Percentiles rank a stretch among this genome's conserved stretches.
These are phyloP conservation scores for Globisporangium solare DNA, from an alignment of 352 stramenopile species.

Conservation along the genomic window DNA sequence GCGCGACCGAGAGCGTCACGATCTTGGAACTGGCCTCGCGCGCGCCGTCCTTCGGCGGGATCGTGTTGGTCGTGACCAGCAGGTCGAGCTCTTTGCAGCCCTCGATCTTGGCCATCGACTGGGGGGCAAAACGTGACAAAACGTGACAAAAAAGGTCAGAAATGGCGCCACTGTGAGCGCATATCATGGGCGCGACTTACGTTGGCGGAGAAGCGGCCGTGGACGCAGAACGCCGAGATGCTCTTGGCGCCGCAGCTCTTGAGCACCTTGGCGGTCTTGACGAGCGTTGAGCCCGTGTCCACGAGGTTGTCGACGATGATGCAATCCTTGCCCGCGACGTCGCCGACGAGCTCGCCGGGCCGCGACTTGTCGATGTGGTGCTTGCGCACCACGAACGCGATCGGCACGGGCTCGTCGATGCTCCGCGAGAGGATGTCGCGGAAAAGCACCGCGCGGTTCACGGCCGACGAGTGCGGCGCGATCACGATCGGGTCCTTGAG, in stretches of 20 bases:
- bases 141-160: neutral
- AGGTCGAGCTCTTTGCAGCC: constrained; percentile 72
- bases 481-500: constrained; percentile 70
- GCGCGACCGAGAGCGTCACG: constrained; percentile 79
- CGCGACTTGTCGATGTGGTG: constrained; percentile 68
- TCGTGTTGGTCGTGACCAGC: constrained; percentile 86
- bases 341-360: constrained; percentile 71
- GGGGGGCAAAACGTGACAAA: neutral
- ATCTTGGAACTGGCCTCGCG: constrained; percentile 58
- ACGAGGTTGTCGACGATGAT: constrained; percentile 87
- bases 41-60: constrained; percentile 37
- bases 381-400: constrained; percentile 84
- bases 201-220: constrained; percentile 76
- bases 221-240: constrained; percentile 78
- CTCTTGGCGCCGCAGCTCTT: constrained; percentile 74
- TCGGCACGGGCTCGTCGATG: constrained; percentile 68
- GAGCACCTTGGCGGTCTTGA: constrained; percentile 79
- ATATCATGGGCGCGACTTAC: constrained; percentile 24
- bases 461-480: constrained; percentile 75
- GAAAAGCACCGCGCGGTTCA: constrained; percentile 75
- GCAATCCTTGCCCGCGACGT: constrained; percentile 78
- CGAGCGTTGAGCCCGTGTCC: constrained; percentile 78
- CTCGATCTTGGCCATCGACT: constrained; percentile 58
- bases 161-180: no score
- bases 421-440: constrained; percentile 76